Evolutionary conservation across 192 early-diverging fungal genomes (phyloP).

Genomic region (Backusella tarrabulga): DNA sequence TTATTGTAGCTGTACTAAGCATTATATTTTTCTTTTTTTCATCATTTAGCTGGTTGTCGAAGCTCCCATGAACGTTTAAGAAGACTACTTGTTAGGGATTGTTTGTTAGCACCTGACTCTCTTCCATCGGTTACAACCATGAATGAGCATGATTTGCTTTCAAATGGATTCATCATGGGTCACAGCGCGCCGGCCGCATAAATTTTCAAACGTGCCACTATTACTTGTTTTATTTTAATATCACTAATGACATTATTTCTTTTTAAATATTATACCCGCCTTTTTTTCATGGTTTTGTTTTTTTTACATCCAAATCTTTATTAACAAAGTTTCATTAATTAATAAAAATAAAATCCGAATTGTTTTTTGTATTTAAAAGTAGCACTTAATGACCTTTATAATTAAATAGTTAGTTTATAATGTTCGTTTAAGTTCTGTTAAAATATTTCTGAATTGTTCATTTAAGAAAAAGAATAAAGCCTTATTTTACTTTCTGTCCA

Average conservation of each 20-base stretch:
- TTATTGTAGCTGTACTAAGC: neutral
- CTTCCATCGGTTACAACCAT: conserved; percentile 2
- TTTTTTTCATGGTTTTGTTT: neutral
- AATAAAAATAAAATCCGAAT: neutral
- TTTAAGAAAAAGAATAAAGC: neutral
- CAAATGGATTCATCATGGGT: conserved; percentile 20
- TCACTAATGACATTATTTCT: neutral
- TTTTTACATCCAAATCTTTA: neutral
- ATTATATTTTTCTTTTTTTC: neutral
- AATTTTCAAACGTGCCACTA: neutral
- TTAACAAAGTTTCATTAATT: neutral
- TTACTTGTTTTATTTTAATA: neutral
- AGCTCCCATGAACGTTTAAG: conserved; percentile 47
- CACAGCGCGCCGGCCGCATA: conserved; percentile 50
- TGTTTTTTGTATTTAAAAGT: neutral
- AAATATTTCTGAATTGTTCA: neutral
- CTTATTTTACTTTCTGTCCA: neutral
- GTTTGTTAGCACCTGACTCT: neutral
- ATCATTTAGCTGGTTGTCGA: conserved; percentile 40
- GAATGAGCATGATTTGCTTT: conserved; percentile 4
- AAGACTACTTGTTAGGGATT: conserved; percentile 39
- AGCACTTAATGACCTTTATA: neutral
- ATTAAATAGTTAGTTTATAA: neutral
- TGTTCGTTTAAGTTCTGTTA: neutral
- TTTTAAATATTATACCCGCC: neutral